These are phyloP conservation scores for Diaporthe vaccinii DNA, from an alignment of 2,329 filamentous ascomycete genomes.

Conservation along the genomic window DNA sequence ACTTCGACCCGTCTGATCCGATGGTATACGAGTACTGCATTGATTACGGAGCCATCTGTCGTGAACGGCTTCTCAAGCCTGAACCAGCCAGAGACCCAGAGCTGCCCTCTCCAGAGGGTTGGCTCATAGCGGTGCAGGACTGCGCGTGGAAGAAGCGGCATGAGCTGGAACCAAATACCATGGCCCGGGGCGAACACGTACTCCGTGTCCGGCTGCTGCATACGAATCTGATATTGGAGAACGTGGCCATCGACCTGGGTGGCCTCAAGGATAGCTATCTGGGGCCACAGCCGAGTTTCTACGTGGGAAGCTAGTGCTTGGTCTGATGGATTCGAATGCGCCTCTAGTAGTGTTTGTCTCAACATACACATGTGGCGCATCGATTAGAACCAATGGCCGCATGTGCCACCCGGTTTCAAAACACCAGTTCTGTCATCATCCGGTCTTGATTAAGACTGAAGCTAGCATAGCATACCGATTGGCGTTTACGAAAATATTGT, in stretches of 20 bases:
- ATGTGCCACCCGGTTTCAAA: too few relatives aligned
- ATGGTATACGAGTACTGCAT: constrained; percentile 61
- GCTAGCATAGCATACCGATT: too few relatives aligned
- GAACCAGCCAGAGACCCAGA: constrained; percentile 39
- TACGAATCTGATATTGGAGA: constrained; percentile 50
- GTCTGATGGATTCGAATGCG: too few relatives aligned
- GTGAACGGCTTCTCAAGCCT: constrained; percentile 43
- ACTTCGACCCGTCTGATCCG: constrained; percentile 51
- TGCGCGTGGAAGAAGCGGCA: constrained; percentile 40
- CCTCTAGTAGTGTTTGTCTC: background rate
- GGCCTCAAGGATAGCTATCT: constrained; percentile 53
- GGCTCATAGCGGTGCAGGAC: constrained; percentile 41
- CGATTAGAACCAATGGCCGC: too few relatives aligned
- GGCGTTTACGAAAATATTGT: background rate
- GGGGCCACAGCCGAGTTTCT: constrained; percentile 47
- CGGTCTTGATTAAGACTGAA: too few relatives aligned
- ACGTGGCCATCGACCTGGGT: constrained; percentile 53
- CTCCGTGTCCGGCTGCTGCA: constrained; percentile 48
- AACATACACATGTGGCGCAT: background rate
- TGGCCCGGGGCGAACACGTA: constrained; percentile 41
- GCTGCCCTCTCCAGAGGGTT: constrained; percentile 38
- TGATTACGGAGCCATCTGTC: constrained; percentile 43
- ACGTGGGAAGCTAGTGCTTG: background rate
- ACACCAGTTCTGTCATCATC: too few relatives aligned
- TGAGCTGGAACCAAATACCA: background rate